These are phyloP conservation scores for Bipolaris zeicola DNA, from an alignment of 2,329 filamentous ascomycete genomes.

Conservation along the genomic window DNA sequence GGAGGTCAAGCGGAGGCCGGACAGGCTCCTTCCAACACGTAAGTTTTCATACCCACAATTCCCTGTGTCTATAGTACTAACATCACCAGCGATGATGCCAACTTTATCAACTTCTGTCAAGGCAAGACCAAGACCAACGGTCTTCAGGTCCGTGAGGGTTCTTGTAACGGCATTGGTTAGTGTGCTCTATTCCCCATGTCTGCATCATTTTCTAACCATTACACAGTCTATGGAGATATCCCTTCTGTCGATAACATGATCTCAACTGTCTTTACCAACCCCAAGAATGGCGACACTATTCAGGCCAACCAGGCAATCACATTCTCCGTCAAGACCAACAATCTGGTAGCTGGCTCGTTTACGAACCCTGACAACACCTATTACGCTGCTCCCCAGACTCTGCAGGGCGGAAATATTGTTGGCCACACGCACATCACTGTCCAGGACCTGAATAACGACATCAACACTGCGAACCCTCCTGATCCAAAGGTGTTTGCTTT, in stretches of 20 bases:
- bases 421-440: conserved; percentile 61
- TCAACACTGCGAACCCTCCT: conserved; percentile 46
- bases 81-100: conserved; percentile 52
- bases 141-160: conserved; percentile 55
- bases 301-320: conserved; percentile 52
- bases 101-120: conserved; percentile 66
- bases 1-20: conserved; percentile 45
- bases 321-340: conserved; percentile 55
- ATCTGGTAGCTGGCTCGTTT: conserved; percentile 60
- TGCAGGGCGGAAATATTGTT: conserved; percentile 51
- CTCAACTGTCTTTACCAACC: conserved; percentile 59
- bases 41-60: conserved; percentile 17
- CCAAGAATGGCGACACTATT: conserved; percentile 51
- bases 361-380: conserved; percentile 61
- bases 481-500: conserved; percentile 57
- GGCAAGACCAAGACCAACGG: conserved; percentile 63
- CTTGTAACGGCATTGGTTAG: conserved; percentile 62
- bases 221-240: conserved; percentile 61
- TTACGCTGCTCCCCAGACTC: conserved; percentile 61
- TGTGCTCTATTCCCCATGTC: neutral
- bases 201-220: neutral
- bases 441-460: conserved; percentile 53
- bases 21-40: conserved; percentile 56
- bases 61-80: conserved; percentile 6
- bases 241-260: conserved; percentile 60